Evolutionary conservation across 192 early-diverging fungal species (phyloP).

Genomic region (Obelidium mucronatum): DNA sequence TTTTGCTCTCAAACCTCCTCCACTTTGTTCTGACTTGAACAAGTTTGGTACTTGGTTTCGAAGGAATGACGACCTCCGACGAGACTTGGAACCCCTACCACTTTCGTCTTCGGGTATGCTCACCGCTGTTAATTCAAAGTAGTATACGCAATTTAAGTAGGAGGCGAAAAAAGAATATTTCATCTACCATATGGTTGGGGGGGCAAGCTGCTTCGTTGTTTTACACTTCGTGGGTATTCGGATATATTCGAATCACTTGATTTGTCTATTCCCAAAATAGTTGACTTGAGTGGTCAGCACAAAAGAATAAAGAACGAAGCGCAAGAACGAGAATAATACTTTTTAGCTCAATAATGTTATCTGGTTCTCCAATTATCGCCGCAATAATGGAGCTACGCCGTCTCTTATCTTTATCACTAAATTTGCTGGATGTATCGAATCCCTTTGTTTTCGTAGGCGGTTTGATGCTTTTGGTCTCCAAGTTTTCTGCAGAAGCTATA

Average conservation of each 20-base stretch:
- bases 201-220: background rate
- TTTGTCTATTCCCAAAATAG: too few relatives aligned
- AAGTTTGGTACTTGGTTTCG: background rate
- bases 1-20: too few relatives aligned
- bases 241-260: background rate
- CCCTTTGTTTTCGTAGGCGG: background rate
- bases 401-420: constrained; percentile 1
- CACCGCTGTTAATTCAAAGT: background rate
- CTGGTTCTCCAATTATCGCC: background rate
- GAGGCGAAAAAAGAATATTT: too few relatives aligned
- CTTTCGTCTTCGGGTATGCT: constrained; percentile 19
- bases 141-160: too few relatives aligned
- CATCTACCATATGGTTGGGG: too few relatives aligned
- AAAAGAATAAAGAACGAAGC: too few relatives aligned
- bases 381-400: background rate
- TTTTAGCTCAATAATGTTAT: background rate
- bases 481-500: too few relatives aligned
- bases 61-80: background rate
- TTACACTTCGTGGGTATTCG: background rate
- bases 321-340: too few relatives aligned
- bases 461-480: too few relatives aligned
- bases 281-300: too few relatives aligned
- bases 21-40: background rate
- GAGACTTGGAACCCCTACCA: background rate
- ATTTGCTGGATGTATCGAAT: background rate